Percentiles rank a stretch among this genome's conserved stretches.
These are phyloP conservation scores for Sphaerulina populicola DNA, from an alignment of 2,329 filamentous ascomycete species.

Conservation along the genomic window DNA sequence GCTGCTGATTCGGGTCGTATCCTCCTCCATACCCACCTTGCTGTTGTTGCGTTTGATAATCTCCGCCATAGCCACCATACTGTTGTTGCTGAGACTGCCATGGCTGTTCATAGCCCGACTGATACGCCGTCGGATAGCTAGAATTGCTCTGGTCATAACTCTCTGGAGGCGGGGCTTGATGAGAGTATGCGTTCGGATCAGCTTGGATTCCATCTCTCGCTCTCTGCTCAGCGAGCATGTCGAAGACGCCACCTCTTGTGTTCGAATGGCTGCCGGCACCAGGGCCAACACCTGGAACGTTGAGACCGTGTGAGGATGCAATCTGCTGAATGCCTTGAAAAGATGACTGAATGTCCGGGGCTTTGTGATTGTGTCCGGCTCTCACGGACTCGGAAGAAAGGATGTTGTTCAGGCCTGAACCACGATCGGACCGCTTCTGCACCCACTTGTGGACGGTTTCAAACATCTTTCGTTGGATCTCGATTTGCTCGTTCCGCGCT, in stretches of 20 bases:
- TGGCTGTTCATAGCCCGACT: slow-evolving; percentile 32
- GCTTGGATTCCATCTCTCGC: slow-evolving; percentile 8
- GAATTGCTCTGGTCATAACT: slow-evolving; percentile 26
- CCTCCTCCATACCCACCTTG: slow-evolving; percentile 21
- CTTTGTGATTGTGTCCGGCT: slow-evolving; percentile 66
- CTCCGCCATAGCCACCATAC: slow-evolving; percentile 18
- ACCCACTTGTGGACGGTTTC: slow-evolving; percentile 75
- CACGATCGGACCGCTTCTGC: slow-evolving; percentile 57
- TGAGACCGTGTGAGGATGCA: slow-evolving; percentile 19
- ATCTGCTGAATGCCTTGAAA: slow-evolving; percentile 22
- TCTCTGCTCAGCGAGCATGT: slow-evolving; percentile 23
- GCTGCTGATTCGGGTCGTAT: slow-evolving; percentile 14
- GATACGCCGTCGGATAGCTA: slow-evolving; percentile 30
- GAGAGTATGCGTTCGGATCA: slow-evolving; percentile 20
- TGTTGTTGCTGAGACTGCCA: slow-evolving; percentile 25
- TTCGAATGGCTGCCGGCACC: slow-evolving; percentile 23
- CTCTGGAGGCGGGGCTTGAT: slow-evolving; percentile 22
- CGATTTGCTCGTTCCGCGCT: slow-evolving; percentile 62
- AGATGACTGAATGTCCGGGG: slow-evolving; percentile 23
- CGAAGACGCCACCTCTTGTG: slow-evolving; percentile 27
- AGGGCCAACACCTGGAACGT: slow-evolving; percentile 17
- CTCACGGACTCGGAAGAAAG: slow-evolving; percentile 77
- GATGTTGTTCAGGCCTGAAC: slow-evolving; percentile 60
- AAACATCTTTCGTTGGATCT: slow-evolving; percentile 86
- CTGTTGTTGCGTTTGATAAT: slow-evolving; percentile 15